A percentile compares a stretch with the other conserved stretches of the same genome.
Conservation (phyloP, 1,284 basidiomycete species). For the Cystobasidium pallidum region DNA sequence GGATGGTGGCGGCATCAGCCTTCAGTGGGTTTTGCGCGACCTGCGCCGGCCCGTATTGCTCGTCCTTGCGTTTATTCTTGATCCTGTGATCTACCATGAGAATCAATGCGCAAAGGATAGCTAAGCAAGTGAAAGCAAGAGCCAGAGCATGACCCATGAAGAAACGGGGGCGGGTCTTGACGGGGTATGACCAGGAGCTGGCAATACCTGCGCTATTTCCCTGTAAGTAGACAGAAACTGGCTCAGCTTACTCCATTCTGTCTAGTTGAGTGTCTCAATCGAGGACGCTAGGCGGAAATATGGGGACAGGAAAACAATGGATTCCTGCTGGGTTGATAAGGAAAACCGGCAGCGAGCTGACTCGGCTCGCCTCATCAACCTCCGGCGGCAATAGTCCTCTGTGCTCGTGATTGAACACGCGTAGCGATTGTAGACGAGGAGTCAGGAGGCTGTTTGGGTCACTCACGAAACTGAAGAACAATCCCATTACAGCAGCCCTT, state of each 20-base stretch:
- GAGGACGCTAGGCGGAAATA: too few relatives aligned
- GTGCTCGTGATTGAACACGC: too few relatives aligned
- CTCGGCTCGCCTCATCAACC: too few relatives aligned
- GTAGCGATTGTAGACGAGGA: too few relatives aligned
- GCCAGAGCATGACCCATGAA: slow-evolving; percentile 52
- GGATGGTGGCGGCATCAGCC: slow-evolving; percentile 4
- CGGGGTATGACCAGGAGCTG: slow-evolving; percentile 57
- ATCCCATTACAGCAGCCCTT: slow-evolving; percentile 59
- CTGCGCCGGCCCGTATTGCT: slow-evolving; percentile 46
- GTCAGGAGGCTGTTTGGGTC: background rate
- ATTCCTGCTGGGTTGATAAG: too few relatives aligned
- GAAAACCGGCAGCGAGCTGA: too few relatives aligned
- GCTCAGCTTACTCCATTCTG: too few relatives aligned
- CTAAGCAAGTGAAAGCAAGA: slow-evolving; percentile 50
- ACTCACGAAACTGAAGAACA: slow-evolving; percentile 60
- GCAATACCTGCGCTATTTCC: slow-evolving; percentile 58
- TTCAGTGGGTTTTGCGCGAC: slow-evolving; percentile 14
- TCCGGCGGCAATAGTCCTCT: too few relatives aligned
- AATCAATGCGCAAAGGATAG: slow-evolving; percentile 50
- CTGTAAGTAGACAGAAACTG: background rate
- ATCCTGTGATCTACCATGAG: slow-evolving; percentile 47
- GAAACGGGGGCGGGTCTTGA: slow-evolving; percentile 52
- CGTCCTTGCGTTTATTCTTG: slow-evolving; percentile 49
- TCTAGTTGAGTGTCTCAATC: too few relatives aligned
- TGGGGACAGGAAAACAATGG: too few relatives aligned